phyloP scores from a whole-genome alignment of 23 red algal species.

The Chondrus crispus region DNA sequence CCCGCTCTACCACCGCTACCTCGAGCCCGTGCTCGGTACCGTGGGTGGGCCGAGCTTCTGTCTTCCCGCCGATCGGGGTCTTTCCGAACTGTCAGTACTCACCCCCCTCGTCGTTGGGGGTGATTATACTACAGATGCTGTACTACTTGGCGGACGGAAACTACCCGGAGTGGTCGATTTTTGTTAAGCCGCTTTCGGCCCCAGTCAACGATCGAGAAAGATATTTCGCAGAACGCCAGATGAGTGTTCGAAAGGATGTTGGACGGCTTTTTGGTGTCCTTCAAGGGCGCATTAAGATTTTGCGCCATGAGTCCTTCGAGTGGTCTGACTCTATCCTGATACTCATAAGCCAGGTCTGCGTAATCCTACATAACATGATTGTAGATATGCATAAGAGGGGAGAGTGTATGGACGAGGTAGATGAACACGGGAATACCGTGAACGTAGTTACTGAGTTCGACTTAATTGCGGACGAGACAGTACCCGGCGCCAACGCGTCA shows the following conservation, averaged over 20 bases:
- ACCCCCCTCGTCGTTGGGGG: too few species aligned
- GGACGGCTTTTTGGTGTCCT: constrained; percentile 16
- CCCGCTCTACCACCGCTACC: too few species aligned
- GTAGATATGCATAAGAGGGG: not conserved
- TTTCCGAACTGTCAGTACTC: too few species aligned
- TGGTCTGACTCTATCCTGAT: not conserved
- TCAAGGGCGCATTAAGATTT: constrained; percentile 21
- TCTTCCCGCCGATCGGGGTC: too few species aligned
- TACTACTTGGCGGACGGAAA: not conserved
- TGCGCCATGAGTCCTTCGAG: not conserved
- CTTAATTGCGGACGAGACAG: too few species aligned
- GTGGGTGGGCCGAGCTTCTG: too few species aligned
- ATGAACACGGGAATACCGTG: too few species aligned
- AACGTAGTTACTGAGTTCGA: too few species aligned
- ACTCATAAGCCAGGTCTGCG: constrained; percentile 18
- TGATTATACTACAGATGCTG: too few species aligned
- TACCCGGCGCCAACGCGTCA: too few species aligned
- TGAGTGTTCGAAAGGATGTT: constrained; percentile 9
- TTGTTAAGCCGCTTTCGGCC: not conserved
- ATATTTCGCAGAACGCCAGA: not conserved
- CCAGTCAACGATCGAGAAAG: not conserved
- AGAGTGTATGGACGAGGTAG: not conserved
- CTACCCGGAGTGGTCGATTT: constrained; percentile 31
- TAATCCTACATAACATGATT: constrained; percentile 53
- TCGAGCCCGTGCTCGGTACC: too few species aligned